Evolutionary conservation across 768 basidiomycete species (phyloP).

Genomic region (Mycena crocata): DNA sequence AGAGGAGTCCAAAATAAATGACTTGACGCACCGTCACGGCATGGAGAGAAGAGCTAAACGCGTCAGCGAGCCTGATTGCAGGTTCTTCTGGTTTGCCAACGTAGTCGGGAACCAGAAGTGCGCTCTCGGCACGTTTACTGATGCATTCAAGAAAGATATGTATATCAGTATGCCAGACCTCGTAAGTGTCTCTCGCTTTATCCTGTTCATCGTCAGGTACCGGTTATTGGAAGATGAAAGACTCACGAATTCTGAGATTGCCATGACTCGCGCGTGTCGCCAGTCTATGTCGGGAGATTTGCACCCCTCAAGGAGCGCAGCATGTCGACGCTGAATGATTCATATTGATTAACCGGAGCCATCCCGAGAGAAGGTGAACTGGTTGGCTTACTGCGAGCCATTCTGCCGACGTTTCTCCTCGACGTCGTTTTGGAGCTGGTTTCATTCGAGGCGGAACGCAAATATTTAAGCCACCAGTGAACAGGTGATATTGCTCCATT

Average conservation of each 20-base stretch:
- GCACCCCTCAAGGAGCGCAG: conserved; percentile 20
- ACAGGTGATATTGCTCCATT: conserved; percentile 20
- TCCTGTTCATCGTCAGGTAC: no score
- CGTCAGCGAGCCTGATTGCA: conserved; percentile 10
- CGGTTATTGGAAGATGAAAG: background rate
- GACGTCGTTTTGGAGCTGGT: conserved; percentile 24
- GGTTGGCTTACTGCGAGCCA: conserved; percentile 21
- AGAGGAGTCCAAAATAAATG: background rate
- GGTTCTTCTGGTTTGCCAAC: background rate
- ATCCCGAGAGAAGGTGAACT: background rate
- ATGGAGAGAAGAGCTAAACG: conserved; percentile 17
- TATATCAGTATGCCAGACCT: conserved; percentile 19
- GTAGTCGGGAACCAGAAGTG: conserved; percentile 13
- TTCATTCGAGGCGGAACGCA: conserved; percentile 25
- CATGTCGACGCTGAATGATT: conserved; percentile 12
- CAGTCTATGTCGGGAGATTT: conserved; percentile 30
- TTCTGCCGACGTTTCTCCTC: conserved; percentile 23
- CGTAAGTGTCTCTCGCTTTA: conserved; percentile 16
- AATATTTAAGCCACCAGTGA: conserved; percentile 4
- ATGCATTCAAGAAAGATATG: background rate
- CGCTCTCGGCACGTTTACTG: background rate
- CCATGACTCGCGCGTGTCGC: conserved; percentile 23
- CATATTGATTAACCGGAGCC: background rate
- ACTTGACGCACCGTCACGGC: conserved; percentile 7
- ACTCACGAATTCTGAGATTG: conserved; percentile 28